phyloP scores from a whole-genome alignment of 495 filamentous ascomycete species.

The Trichoderma orchidacearum region DNA sequence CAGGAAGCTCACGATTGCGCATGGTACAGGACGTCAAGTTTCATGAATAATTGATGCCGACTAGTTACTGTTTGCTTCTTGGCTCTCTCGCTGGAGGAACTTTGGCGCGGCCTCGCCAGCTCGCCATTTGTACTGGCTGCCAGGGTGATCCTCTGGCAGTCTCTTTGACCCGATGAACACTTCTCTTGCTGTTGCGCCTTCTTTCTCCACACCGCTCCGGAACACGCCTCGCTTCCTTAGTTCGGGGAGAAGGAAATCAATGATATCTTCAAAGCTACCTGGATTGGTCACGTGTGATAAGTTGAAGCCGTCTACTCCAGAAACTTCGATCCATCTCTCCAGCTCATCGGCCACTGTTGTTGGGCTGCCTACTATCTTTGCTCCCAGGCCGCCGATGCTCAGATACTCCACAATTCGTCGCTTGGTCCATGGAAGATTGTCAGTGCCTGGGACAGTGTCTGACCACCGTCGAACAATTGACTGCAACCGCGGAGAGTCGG shows the following conservation, averaged over 20 bases:
- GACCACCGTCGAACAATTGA: slow-evolving; percentile 4
- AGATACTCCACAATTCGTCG: slow-evolving; percentile 41
- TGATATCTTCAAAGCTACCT: slow-evolving; percentile 30
- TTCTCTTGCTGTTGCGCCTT: slow-evolving; percentile 39
- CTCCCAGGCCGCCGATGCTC: slow-evolving; percentile 41
- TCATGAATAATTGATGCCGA: not conserved
- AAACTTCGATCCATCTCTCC: slow-evolving; percentile 47
- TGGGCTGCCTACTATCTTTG: slow-evolving; percentile 40
- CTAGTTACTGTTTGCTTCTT: not conserved
- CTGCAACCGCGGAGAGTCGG: slow-evolving; percentile 20
- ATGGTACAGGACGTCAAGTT: too few relatives aligned
- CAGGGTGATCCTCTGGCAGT: slow-evolving; percentile 20
- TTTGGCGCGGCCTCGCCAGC: slow-evolving; percentile 9
- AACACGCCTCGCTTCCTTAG: slow-evolving; percentile 23
- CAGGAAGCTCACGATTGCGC: too few relatives aligned
- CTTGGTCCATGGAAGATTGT: slow-evolving; percentile 38
- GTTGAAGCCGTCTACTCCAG: slow-evolving; percentile 53
- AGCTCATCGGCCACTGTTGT: slow-evolving; percentile 44
- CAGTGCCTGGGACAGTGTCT: slow-evolving; percentile 29
- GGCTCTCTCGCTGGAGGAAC: slow-evolving; percentile 5
- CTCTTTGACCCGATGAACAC: slow-evolving; percentile 26
- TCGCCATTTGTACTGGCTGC: slow-evolving; percentile 19
- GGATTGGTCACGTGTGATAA: slow-evolving; percentile 31
- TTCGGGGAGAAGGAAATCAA: slow-evolving; percentile 30
- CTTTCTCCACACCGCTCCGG: slow-evolving; percentile 21